Base-by-base conservation (phyloP, 176 grass and related monocot genomes). In the Echinochloa phyllopogon region DNA sequence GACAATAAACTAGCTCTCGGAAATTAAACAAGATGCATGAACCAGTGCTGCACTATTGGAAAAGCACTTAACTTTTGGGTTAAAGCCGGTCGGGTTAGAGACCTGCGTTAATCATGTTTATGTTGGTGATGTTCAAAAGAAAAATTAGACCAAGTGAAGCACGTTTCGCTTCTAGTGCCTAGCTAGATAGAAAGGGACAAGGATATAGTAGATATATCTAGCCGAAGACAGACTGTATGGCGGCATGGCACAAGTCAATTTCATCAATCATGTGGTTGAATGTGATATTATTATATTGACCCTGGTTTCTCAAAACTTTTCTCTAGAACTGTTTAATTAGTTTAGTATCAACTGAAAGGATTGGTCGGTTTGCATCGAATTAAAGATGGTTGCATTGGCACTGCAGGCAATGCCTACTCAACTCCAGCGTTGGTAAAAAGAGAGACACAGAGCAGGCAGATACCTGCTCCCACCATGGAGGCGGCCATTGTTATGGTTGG, bases 81-180 rank as follows among this genome's bases (percentile, higher is more conserved):
- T 82, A 57, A 82, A 82, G 65, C 47, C 2, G 50, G 15, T 58
- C 36, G 25, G 36, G 20, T 20, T 76, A 56, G 60, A 36, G 60
- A 8, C 36, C 20, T 66, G 81, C 56, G n/a, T 15, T 56, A 76
- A 21, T 65, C 58, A 53, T 76, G 59, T 55, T 66, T 51, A 51
- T 51, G 23, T 18, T 24, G 12, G n/a, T 1, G 17, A 23, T 16
- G 47, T 76, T 76, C 72, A 67, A 76, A 80, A 67, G 49, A 27
- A 76, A 40, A 14, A 52, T 69, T 56, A 64, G 50, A 56, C 61
- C 48, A 65, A 65, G 33, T 84, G 82, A 67, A 76, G 4, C 82
- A 67, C 72, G 72, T 67, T 76, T 76, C 16, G n/a, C 15, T 58
- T 58, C 20, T 58, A 23, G 55, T 23, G 55, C 55, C 55, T 59